Evolutionary conservation across 305 asterid species (phyloP).

Genomic region (Solanum hybrid): DNA sequence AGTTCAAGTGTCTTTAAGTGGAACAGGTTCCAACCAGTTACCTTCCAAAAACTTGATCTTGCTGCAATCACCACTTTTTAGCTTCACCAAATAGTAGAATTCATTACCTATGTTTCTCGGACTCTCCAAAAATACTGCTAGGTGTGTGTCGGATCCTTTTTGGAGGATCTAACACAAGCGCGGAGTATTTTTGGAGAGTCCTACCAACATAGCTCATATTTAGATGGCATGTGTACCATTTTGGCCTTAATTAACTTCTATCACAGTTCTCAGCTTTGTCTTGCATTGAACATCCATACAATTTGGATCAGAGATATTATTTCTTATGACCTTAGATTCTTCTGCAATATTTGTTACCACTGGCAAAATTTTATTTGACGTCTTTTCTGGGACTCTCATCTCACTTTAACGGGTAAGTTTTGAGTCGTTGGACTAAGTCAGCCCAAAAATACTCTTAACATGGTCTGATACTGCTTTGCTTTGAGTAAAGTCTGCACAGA

Average conservation of each 20-base stretch:
- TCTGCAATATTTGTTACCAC: not conserved
- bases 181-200: not conserved
- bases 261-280: not conserved
- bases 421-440: not conserved
- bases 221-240: not conserved
- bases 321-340: no score
- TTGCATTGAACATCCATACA: no score
- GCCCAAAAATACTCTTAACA: not conserved
- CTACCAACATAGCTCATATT: not conserved
- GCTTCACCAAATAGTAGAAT: not conserved
- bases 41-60: not conserved
- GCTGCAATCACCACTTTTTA: not conserved
- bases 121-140: not conserved
- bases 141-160: not conserved
- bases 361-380: not conserved
- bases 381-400: not conserved
- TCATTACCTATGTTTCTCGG: not conserved
- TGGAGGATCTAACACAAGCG: not conserved
- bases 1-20: not conserved
- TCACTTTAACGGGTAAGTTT: not conserved
- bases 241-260: not conserved
- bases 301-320: no score
- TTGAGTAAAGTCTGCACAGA: not conserved
- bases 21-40: not conserved
- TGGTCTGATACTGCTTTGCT: not conserved